These are phyloP conservation scores for Diplosphaera chodatii DNA, from an alignment of 139 green algal genomes.

Conservation along the genomic window DNA sequence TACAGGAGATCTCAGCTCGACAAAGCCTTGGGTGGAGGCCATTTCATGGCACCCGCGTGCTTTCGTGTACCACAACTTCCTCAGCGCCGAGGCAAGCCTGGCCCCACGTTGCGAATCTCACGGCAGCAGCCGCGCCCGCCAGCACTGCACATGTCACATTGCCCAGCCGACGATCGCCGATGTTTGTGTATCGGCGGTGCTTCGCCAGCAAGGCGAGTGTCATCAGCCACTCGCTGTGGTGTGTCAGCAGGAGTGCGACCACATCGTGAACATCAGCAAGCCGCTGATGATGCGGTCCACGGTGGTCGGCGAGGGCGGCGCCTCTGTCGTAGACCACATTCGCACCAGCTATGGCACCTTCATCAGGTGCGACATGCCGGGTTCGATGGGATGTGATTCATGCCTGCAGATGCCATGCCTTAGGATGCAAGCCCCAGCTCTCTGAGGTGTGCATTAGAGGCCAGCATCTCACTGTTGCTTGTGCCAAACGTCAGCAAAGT, in stretches of 20 bases:
- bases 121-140: not conserved
- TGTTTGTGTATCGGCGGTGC: too few relatives aligned
- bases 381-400: too few relatives aligned
- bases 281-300: conserved; percentile 50
- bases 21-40: conserved; percentile 42
- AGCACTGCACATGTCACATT: too few relatives aligned
- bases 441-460: too few relatives aligned
- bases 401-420: too few relatives aligned
- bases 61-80: conserved; percentile 79
- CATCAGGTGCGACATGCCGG: conserved; percentile 28
- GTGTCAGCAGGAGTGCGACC: conserved; percentile 59
- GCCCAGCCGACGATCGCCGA: too few relatives aligned
- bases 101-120: too few relatives aligned
- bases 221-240: too few relatives aligned
- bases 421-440: too few relatives aligned
- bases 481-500: too few relatives aligned
- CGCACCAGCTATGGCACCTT: conserved; percentile 78
- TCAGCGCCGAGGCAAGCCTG: conserved; percentile 44
- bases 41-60: conserved; percentile 66
- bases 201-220: too few relatives aligned
- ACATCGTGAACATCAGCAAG: conserved; percentile 49
- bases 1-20: not conserved
- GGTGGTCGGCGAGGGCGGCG: conserved; percentile 58
- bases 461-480: too few relatives aligned
- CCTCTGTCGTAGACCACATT: conserved; percentile 50